These are phyloP conservation scores for Sporobolus alterniflorus DNA, from an alignment of 202 grass and related monocot species.

Conservation along the genomic window DNA sequence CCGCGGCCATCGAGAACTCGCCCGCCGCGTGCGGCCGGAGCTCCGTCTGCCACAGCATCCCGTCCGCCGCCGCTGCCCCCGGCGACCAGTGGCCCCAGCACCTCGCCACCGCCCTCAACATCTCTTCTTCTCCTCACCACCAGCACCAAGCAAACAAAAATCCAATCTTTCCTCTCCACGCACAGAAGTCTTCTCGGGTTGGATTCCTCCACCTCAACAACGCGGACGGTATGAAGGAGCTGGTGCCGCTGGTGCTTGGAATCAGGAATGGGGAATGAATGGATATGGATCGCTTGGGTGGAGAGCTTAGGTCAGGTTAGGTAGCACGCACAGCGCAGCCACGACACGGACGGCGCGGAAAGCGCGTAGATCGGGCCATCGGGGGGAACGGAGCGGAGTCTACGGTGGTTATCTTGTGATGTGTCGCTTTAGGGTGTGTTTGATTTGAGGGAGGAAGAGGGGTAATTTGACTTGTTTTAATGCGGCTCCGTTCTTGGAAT, in stretches of 20 bases:
- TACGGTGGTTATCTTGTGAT: conserved; percentile 46
- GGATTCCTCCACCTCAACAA: not conserved
- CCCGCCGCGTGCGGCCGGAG: conserved; percentile 85
- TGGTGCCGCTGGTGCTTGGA: not conserved
- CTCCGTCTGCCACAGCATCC: conserved; percentile 89
- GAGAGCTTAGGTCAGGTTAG: conserved; percentile 56
- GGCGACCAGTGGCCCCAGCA: conserved; percentile 71
- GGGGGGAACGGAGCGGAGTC: not conserved
- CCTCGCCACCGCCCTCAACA: conserved; percentile 66
- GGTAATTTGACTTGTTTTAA: conserved; percentile 35
- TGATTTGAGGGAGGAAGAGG: too few species aligned
- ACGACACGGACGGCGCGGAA: not conserved
- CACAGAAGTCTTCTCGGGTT: not conserved
- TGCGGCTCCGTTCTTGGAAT: not conserved
- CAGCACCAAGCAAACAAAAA: not conserved
- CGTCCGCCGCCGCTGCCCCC: conserved; percentile 67
- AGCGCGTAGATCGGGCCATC: conserved; percentile 2
- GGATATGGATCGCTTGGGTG: not conserved
- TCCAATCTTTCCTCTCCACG: conserved; percentile 17
- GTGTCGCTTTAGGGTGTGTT: conserved; percentile 48
- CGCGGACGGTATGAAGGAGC: not conserved
- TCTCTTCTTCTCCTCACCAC: not conserved
- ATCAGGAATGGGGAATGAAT: conserved; percentile 6
- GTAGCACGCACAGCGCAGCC: not conserved
- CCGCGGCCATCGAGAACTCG: conserved; percentile 94